phyloP scores from a whole-genome alignment of 169 alveolate genomes.

The Eimeria tenella region DNA sequence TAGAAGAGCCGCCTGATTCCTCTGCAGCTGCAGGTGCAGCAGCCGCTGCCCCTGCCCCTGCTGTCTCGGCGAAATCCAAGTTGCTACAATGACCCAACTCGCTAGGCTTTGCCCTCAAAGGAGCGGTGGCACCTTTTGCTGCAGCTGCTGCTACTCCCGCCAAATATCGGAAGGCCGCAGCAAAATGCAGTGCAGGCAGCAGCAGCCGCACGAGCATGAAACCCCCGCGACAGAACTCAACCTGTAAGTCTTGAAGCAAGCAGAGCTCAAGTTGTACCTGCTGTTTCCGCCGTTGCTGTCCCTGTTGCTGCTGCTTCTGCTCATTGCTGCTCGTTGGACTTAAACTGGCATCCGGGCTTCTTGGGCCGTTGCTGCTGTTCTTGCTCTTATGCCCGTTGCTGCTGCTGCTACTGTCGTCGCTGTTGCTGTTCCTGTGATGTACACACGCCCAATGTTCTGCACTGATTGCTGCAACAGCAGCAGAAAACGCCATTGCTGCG shows the following conservation, averaged over 20 bases:
- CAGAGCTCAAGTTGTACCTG: conserved; percentile 52
- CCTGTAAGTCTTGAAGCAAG: conserved; percentile 36
- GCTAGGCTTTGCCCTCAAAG: neutral
- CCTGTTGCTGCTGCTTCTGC: conserved; percentile 26
- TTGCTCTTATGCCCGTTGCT: neutral
- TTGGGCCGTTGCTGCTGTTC: neutral
- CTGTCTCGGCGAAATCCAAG: neutral
- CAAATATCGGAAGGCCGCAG: conserved; percentile 11
- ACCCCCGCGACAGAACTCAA: conserved; percentile 14
- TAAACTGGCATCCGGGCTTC: neutral
- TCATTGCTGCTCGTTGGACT: neutral
- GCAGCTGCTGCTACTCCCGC: conserved; percentile 61
- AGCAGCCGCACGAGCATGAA: conserved; percentile 72
- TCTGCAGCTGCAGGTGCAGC: conserved; percentile 40
- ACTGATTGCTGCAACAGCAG: neutral
- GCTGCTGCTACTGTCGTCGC: conserved; percentile 33
- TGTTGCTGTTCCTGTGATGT: neutral
- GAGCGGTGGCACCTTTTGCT: conserved; percentile 16
- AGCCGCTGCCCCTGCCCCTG: neutral
- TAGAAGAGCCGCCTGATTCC: neutral
- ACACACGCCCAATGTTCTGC: conserved; percentile 31
- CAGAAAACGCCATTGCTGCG: conserved; percentile 46
- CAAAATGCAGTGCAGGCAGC: conserved; percentile 66
- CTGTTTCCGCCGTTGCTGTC: neutral
- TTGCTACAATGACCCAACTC: neutral